These are phyloP conservation scores for Pleurotus salmoneostramineus DNA, from an alignment of 768 basidiomycete genomes.

Conservation along the genomic window DNA sequence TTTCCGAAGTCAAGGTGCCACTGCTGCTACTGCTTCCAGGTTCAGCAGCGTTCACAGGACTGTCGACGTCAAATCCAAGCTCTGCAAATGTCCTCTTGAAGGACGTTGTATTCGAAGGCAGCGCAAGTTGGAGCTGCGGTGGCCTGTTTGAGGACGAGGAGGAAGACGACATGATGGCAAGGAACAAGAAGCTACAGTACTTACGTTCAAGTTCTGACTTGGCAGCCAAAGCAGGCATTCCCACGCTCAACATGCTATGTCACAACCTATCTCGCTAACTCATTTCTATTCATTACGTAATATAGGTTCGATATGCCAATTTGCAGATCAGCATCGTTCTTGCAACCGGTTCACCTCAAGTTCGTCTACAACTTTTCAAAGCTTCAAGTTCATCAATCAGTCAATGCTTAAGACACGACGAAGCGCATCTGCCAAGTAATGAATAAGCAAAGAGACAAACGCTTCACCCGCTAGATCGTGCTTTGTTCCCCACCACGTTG, in stretches of 20 bases:
- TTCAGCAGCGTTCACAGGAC: slow-evolving; percentile 26
- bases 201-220: background rate
- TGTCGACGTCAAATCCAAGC: slow-evolving; percentile 53
- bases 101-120: slow-evolving; percentile 45
- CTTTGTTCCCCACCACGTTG: too few relatives aligned
- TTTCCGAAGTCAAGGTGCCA: slow-evolving; percentile 15
- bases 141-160: slow-evolving; percentile 39
- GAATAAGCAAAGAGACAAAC: too few relatives aligned
- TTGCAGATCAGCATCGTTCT: too few relatives aligned
- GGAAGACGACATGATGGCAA: slow-evolving; percentile 34
- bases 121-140: slow-evolving; percentile 50
- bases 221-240: background rate
- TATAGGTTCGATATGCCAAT: too few relatives aligned
- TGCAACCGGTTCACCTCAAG: too few relatives aligned
- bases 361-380: too few relatives aligned
- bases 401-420: too few relatives aligned
- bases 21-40: slow-evolving; percentile 20
- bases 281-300: too few relatives aligned
- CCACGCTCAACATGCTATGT: background rate
- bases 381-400: too few relatives aligned
- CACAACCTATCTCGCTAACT: background rate
- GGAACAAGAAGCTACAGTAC: slow-evolving; percentile 8
- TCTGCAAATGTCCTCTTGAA: slow-evolving; percentile 62
- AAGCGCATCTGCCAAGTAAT: too few relatives aligned
- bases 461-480: too few relatives aligned